Evolutionary conservation across 257 asterid genomes (phyloP), one percentile per base, ranked within the genome.

Genomic region (Rehmannia glutinosa): DNA sequence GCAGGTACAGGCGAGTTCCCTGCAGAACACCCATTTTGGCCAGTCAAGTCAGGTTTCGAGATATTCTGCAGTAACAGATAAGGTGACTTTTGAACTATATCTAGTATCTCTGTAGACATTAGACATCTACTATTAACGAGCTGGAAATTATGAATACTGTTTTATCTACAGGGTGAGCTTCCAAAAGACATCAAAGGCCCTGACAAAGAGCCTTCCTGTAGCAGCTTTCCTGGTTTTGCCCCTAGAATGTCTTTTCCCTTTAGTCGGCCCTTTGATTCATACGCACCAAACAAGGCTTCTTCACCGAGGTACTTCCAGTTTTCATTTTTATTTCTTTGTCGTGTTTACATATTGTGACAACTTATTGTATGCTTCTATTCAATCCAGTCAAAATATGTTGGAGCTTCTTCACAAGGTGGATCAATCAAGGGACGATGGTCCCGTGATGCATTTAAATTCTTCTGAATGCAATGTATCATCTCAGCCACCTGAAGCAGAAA

Each of bases 381-480:
- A 13, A 72, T 75, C 71, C 75, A 89, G 97, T 72, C 95, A 82
- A 80, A 89, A 89, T 83, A 92, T 92, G 98, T 84, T 89, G 78
- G 96, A 89, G 73, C 96, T 92, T 80, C 86, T 92, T 70, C 88
- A 89, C 80, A 87, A 87, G 88, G 97, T 87, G 72, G 97, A 92
- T 68, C 98, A 87, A 61, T 81, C 96, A 36, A 66, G 80, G 49
- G 84, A 80, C 64, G 76, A 75, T 70, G 80, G 79, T 66, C 69
- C 73, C 49, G 8, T 43, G 71, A 45, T 68, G 86, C 86, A 76
- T 41, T 62, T 72, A 3, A 68, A 69, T 62, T 63, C 80, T 64
- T 73, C 86, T 75, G 90, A 80, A 12, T 64, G 71, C 59, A 78
- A 78, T 66, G 74, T 70, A 65, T 75, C 90, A 38, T 71, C 91